These are phyloP conservation scores for Graphilbum sp. DNA, from an alignment of 2,329 filamentous ascomycete genomes.

Conservation along the genomic window DNA sequence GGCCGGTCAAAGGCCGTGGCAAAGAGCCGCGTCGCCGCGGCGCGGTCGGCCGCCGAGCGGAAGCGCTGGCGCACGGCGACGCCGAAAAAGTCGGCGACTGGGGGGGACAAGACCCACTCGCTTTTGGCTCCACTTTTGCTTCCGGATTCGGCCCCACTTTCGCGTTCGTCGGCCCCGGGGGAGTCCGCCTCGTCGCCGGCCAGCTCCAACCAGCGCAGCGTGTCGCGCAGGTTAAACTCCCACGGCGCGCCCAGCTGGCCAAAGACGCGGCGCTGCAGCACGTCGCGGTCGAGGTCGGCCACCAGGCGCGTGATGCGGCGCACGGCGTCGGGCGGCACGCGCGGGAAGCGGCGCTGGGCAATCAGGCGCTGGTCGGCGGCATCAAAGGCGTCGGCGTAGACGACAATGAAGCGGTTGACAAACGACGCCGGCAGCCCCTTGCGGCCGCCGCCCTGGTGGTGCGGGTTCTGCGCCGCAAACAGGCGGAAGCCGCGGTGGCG, in stretches of 20 bases:
- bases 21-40: slow-evolving; percentile 50
- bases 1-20: slow-evolving; percentile 39
- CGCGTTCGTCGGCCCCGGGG: no score
- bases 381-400: slow-evolving; percentile 84
- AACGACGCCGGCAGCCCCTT: slow-evolving; percentile 93
- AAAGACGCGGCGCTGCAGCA: slow-evolving; percentile 42
- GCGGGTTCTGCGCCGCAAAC: slow-evolving; percentile 93
- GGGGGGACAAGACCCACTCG: no score
- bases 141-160: no score
- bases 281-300: slow-evolving; percentile 57
- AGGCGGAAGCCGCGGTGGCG: slow-evolving; percentile 82
- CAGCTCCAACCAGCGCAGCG: slow-evolving; percentile 71
- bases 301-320: slow-evolving; percentile 62
- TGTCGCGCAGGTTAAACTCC: slow-evolving; percentile 91
- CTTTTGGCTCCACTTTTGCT: no score
- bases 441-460: slow-evolving; percentile 88
- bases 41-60: slow-evolving; percentile 52
- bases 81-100: slow-evolving; percentile 56
- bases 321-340: slow-evolving; percentile 41
- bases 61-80: slow-evolving; percentile 81
- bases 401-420: slow-evolving; percentile 94
- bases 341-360: slow-evolving; percentile 59
- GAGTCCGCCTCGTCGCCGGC: slow-evolving; percentile 23
- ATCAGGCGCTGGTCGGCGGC: slow-evolving; percentile 70
- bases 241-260: slow-evolving; percentile 60